Percentiles rank a stretch among this genome's conserved stretches.
Conservation (phyloP, 768 basidiomycete species). For the Melanogaster broomeanus region DNA sequence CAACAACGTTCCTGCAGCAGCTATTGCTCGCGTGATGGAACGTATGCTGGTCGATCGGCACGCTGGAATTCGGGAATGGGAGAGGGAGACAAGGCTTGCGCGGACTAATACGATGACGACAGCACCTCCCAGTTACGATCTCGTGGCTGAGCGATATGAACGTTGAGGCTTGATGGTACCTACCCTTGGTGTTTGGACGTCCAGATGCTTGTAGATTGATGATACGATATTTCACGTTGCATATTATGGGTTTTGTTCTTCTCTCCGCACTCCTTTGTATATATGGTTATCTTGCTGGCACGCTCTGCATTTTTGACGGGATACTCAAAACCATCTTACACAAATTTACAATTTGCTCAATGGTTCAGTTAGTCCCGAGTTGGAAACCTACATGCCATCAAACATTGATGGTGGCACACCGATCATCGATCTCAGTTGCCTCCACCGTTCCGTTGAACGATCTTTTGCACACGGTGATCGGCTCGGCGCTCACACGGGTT, state of each 20-base stretch:
- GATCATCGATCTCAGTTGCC: too few species aligned
- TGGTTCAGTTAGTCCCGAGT: too few species aligned
- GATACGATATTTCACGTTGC: neutral
- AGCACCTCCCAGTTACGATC: slow-evolving; percentile 1
- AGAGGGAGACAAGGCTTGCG: slow-evolving; percentile 19
- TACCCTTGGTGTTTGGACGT: neutral
- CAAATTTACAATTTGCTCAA: too few species aligned
- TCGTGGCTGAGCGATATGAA: neutral
- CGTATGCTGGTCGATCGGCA: slow-evolving; percentile 24
- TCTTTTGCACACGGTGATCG: too few species aligned
- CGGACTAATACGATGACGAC: slow-evolving; percentile 14
- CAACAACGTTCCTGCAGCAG: slow-evolving; percentile 22
- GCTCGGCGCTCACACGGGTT: too few species aligned
- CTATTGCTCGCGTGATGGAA: slow-evolving; percentile 24
- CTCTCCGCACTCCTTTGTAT: too few species aligned
- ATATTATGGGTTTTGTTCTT: neutral
- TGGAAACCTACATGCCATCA: too few species aligned
- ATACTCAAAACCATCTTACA: too few species aligned
- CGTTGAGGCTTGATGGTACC: neutral
- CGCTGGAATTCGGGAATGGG: slow-evolving; percentile 20
- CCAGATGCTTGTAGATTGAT: neutral
- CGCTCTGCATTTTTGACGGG: too few species aligned
- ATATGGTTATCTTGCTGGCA: too few species aligned
- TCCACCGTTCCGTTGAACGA: too few species aligned
- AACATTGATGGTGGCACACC: too few species aligned